phyloP scores from a whole-genome alignment of 2,329 filamentous ascomycete species.

The Delphinella strobiligena region DNA sequence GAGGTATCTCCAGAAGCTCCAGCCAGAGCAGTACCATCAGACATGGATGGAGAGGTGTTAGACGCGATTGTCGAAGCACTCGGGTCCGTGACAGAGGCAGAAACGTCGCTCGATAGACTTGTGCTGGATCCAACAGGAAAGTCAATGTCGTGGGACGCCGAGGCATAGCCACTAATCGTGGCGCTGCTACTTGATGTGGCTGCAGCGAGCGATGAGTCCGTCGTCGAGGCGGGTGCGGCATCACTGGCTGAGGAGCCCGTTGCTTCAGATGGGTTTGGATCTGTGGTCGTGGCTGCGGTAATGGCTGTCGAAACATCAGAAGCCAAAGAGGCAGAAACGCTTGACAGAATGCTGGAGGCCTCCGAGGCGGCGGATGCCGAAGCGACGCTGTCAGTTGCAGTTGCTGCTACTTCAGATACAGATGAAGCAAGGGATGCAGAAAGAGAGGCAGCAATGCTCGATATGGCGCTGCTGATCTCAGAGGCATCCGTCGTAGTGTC shows the following conservation, averaged over 20 bases:
- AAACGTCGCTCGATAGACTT: not conserved
- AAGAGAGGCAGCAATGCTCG: slow-evolving; percentile 17
- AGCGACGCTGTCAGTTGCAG: slow-evolving; percentile 16
- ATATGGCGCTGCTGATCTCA: slow-evolving; percentile 10
- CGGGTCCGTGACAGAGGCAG: slow-evolving; percentile 3
- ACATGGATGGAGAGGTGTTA: slow-evolving; percentile 6
- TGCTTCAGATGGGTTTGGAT: slow-evolving; percentile 1
- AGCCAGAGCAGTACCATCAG: not conserved
- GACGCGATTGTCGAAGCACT: slow-evolving; percentile 7
- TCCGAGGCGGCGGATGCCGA: slow-evolving; percentile 17
- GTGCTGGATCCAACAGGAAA: not conserved
- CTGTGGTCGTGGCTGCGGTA: not conserved
- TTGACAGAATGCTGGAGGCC: slow-evolving; percentile 19
- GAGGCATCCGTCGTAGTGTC: slow-evolving; percentile 11
- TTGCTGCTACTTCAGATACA: slow-evolving; percentile 18
- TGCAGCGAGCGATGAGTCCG: not conserved
- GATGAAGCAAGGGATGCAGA: slow-evolving; percentile 17
- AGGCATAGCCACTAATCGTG: not conserved
- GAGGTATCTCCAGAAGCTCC: slow-evolving; percentile 5
- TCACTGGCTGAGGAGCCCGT: not conserved
- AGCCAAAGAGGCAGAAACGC: slow-evolving; percentile 16
- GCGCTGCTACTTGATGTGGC: not conserved
- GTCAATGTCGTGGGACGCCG: not conserved
- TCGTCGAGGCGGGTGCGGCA: not conserved
- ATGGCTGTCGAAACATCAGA: slow-evolving; percentile 11